These are phyloP conservation scores for Scedosporium boydii DNA, from an alignment of 2,329 filamentous ascomycete species.

Conservation along the genomic window DNA sequence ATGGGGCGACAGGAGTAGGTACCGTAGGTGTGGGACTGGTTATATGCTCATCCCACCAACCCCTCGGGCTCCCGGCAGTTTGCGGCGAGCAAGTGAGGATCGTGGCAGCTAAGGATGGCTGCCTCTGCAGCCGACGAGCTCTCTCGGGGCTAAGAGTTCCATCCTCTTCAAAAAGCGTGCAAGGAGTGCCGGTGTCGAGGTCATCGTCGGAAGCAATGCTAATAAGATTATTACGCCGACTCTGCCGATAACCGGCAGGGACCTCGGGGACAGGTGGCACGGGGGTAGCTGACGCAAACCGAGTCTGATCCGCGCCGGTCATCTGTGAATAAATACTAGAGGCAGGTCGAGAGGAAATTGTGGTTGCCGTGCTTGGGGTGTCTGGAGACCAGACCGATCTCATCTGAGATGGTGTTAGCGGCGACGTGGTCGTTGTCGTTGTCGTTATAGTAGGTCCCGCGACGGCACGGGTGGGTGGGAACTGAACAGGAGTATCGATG, in stretches of 20 bases:
- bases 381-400: slow-evolving; percentile 53
- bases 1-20: neutral
- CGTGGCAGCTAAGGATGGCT: neutral
- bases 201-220: slow-evolving; percentile 36
- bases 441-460: slow-evolving; percentile 3
- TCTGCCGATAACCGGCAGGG: slow-evolving; percentile 34
- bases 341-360: slow-evolving; percentile 29
- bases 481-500: slow-evolving; percentile 28
- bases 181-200: slow-evolving; percentile 41
- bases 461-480: slow-evolving; percentile 8
- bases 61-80: neutral
- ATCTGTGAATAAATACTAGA: slow-evolving; percentile 56
- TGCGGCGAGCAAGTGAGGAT: neutral
- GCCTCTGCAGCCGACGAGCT: neutral
- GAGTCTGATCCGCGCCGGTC: slow-evolving; percentile 13
- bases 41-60: slow-evolving; percentile 4
- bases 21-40: neutral
- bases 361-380: slow-evolving; percentile 40
- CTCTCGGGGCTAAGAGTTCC: slow-evolving; percentile 32
- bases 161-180: slow-evolving; percentile 64
- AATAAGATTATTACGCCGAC: slow-evolving; percentile 20
- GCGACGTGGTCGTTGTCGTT: slow-evolving; percentile 9
- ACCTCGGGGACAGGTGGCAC: slow-evolving; percentile 53
- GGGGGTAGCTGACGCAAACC: neutral
- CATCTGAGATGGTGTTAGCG: slow-evolving; percentile 23